Percentiles rank a stretch among this genome's conserved stretches.
These are phyloP conservation scores for Lactifluus hygrophoroides DNA, from an alignment of 768 basidiomycete species.

Conservation along the genomic window DNA sequence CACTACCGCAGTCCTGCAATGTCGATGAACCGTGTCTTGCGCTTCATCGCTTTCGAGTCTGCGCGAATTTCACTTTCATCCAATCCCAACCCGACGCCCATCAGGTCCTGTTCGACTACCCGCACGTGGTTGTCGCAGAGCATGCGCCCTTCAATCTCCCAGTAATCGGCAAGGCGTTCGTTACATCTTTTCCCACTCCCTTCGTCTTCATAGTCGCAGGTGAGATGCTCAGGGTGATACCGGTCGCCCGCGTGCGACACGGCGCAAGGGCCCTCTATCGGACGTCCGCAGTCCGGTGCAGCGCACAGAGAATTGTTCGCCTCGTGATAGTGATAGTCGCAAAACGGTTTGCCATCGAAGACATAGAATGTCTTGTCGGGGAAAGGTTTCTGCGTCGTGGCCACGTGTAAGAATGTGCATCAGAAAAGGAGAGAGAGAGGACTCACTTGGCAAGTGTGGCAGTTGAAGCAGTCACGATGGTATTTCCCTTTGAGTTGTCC, in stretches of 20 bases:
- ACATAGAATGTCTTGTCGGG: constrained; percentile 91
- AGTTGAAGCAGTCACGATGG: constrained; percentile 87
- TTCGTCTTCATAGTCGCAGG: constrained; percentile 56
- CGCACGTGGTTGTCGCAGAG: constrained; percentile 76
- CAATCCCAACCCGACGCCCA: constrained; percentile 18
- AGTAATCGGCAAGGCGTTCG: constrained; percentile 70
- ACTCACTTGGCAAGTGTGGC: constrained; percentile 68
- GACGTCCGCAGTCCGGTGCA: constrained; percentile 67
- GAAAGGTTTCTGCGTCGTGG: constrained; percentile 60
- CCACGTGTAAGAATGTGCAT: neutral
- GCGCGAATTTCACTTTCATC: constrained; percentile 19
- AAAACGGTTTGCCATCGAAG: constrained; percentile 81
- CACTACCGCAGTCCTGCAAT: constrained; percentile 29
- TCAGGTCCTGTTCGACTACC: constrained; percentile 22
- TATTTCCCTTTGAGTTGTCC: constrained; percentile 96
- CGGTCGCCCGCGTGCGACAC: constrained; percentile 72
- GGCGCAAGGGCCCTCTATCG: constrained; percentile 91
- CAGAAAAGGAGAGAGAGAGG: neutral
- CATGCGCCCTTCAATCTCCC: constrained; percentile 81
- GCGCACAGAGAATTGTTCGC: constrained; percentile 85
- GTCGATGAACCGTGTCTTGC: constrained; percentile 78
- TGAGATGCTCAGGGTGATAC: constrained; percentile 84
- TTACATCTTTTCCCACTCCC: constrained; percentile 32
- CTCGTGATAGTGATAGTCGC: constrained; percentile 90
- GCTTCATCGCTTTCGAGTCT: constrained; percentile 53